These are phyloP conservation scores for Boletus pseudo-olivaceus DNA, from an alignment of 768 basidiomycete genomes.

Conservation along the genomic window DNA sequence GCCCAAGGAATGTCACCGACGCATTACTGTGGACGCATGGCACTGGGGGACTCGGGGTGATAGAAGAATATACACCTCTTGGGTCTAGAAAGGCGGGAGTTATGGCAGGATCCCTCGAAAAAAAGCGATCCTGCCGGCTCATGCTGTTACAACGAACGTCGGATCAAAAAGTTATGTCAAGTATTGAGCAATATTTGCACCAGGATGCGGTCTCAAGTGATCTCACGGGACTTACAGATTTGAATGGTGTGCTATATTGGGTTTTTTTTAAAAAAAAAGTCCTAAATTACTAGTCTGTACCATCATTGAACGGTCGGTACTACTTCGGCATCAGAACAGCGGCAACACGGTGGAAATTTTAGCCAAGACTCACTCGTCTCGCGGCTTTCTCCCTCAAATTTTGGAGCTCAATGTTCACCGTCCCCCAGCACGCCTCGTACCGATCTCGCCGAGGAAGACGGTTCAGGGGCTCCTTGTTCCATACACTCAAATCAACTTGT, in stretches of 20 bases:
- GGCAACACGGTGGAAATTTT: neutral
- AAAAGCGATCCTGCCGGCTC: neutral
- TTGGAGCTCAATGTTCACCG: conserved; percentile 16
- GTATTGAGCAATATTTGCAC: too few relatives aligned
- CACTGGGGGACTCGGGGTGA: neutral
- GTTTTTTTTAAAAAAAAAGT: too few relatives aligned
- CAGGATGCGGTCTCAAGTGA: neutral
- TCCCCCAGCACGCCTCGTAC: conserved; percentile 16
- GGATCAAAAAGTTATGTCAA: neutral
- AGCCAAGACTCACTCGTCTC: neutral
- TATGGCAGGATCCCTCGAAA: neutral
- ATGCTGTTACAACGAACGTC: neutral
- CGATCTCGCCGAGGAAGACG: conserved; percentile 7
- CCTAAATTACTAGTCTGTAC: neutral
- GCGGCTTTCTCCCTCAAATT: neutral
- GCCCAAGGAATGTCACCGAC: neutral
- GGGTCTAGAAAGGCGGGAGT: too few relatives aligned
- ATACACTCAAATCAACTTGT: conserved; percentile 18
- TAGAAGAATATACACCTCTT: neutral
- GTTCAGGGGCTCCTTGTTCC: conserved; percentile 14
- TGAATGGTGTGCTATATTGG: neutral
- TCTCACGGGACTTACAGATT: neutral
- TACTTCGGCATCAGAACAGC: neutral
- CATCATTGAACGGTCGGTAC: neutral
- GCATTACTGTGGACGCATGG: too few relatives aligned